phyloP scores from a whole-genome alignment of 192 early-diverging fungal species.

The Umbelopsis sp. region DNA sequence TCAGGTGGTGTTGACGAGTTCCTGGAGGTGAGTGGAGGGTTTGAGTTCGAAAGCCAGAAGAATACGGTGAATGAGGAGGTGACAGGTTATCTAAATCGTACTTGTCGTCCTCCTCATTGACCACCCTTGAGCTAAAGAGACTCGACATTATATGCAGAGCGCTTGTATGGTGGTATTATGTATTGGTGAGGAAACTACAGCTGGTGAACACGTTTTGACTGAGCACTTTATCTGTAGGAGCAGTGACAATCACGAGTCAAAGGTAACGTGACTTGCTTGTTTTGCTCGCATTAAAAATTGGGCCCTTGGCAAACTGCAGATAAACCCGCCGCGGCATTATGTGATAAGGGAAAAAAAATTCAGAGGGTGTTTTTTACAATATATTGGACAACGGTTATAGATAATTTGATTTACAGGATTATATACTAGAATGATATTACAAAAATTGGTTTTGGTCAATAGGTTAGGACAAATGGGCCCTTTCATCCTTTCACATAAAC shows the following conservation, averaged over 20 bases:
- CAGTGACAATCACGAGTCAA: slow-evolving; percentile 6
- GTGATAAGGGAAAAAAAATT: not conserved
- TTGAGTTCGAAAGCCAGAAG: slow-evolving; percentile 7
- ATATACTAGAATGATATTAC: too few species aligned
- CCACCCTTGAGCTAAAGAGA: slow-evolving; percentile 20
- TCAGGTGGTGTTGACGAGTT: not conserved
- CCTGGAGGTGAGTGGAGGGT: slow-evolving; percentile 8
- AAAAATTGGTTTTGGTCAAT: too few species aligned
- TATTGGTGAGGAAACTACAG: not conserved
- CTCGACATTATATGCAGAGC: not conserved
- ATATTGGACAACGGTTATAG: too few species aligned
- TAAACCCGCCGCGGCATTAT: too few species aligned
- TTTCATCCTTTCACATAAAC: too few species aligned
- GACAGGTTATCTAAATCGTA: slow-evolving; percentile 18
- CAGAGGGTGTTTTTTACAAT: not conserved
- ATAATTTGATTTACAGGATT: not conserved
- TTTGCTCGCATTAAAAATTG: not conserved
- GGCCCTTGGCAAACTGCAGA: not conserved
- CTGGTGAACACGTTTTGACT: not conserved
- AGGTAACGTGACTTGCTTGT: not conserved
- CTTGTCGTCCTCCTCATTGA: slow-evolving; percentile 12
- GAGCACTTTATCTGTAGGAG: not conserved
- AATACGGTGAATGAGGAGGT: not conserved
- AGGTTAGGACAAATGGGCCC: too few species aligned
- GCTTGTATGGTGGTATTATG: not conserved